Base-by-base conservation (phyloP, 352 stramenopile genomes). In the Phytophthora pistaciae region DNA sequence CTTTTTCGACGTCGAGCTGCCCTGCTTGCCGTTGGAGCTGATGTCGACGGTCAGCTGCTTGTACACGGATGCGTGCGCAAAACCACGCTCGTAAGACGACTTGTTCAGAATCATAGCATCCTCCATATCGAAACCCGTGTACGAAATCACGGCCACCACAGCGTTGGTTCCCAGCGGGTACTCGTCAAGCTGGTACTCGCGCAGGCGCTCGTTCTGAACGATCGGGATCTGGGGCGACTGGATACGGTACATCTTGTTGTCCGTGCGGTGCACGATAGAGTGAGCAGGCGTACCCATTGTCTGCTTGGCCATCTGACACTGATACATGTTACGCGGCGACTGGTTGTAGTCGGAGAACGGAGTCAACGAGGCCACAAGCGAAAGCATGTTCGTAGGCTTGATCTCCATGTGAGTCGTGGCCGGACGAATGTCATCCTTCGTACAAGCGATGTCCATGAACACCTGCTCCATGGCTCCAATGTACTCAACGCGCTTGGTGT, bases 101-200 rank as follows among this genome's bases (percentile, higher is more conserved):
- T 99, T 99, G 88, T 99, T 99, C 18, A 99, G 82, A 82, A 99
- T 99, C 96, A 99, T 99, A 58, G 98, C 97, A 89, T 99, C 98
- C 82, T 99, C 97, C 92, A 98, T 97, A 74, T 98, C 93, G 72
- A 97, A 98, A 48, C 93, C 90, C 23, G 98, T 99, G 88, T 99
- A 99, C 70, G 96, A 99, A 63, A 99, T 98, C 53, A 99, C 98
- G 33, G 98, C 98, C 29, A 99, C 98, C 31, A 99, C 95, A 11
- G 98, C 98, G 87, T 99, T 99, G 6, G 95, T 99, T 25, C 98
- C 98, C 40, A 99, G 91, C 9, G 98, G 98, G 76, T 99, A 99
- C 75, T 99, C 97, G 75, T 99, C 98, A 68, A 99, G 93, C 72
- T 99, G 95, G 79, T 98, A 99, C 74, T 99, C 91, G 44, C 93